These are phyloP conservation scores for Allium sativum DNA, from an alignment of 106 monocot species.

Conservation along the genomic window DNA sequence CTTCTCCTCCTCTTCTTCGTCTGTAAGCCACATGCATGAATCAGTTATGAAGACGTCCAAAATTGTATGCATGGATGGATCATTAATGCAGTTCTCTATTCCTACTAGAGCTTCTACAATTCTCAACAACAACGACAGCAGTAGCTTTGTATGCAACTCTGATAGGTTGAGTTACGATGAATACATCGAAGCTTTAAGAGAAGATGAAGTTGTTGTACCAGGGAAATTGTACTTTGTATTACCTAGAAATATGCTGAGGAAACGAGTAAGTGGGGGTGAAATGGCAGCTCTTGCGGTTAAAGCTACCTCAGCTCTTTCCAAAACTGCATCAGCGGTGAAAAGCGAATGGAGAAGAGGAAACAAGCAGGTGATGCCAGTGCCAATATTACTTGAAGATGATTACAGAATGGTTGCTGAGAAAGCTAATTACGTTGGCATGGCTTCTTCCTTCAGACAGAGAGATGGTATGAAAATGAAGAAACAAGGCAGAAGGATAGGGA, in stretches of 20 bases:
- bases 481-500: neutral
- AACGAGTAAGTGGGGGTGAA: neutral
- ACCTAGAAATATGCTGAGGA: neutral
- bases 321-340: neutral
- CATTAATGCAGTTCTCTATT: neutral
- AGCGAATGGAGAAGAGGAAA: neutral
- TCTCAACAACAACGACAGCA: neutral
- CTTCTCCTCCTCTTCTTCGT: neutral
- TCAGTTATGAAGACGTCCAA: neutral
- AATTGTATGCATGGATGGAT: constrained; percentile 6
- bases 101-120: neutral
- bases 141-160: constrained; percentile 11
- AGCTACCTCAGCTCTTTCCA: neutral
- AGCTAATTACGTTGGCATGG: neutral
- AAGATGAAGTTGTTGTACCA: neutral
- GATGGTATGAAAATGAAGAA: neutral
- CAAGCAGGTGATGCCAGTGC: neutral
- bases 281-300: constrained; percentile 10
- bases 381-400: neutral
- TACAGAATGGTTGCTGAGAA: neutral
- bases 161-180: constrained; percentile 1
- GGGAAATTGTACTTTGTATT: constrained; percentile 11
- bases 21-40: neutral
- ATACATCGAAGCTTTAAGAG: neutral
- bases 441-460: neutral